Conservation (phyloP, 768 basidiomycete genomes). For the Daedaleopsis nitida region DNA sequence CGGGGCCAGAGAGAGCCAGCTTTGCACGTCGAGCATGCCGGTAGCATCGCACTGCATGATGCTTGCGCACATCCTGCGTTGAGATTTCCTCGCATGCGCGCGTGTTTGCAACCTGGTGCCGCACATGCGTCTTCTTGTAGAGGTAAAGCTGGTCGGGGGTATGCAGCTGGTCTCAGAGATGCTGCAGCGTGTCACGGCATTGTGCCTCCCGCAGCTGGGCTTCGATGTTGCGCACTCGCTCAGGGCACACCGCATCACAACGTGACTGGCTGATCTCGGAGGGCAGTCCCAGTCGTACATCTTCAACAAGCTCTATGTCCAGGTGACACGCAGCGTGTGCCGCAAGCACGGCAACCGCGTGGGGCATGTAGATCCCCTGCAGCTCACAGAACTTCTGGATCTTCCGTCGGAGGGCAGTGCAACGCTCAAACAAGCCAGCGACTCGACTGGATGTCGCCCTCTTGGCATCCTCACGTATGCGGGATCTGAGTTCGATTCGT, state of each 20-base stretch:
- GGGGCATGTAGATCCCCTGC: conserved; percentile 24
- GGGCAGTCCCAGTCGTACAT: conserved; percentile 22
- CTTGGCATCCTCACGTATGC: background rate
- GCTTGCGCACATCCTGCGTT: background rate
- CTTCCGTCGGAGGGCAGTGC: conserved; percentile 8
- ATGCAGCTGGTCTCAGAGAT: conserved; percentile 20
- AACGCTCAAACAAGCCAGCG: background rate
- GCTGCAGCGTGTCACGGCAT: conserved; percentile 15
- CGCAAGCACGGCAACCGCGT: conserved; percentile 2
- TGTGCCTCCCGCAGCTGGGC: conserved; percentile 18
- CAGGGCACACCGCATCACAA: conserved; percentile 5
- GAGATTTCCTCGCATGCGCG: background rate
- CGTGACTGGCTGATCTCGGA: conserved; percentile 15
- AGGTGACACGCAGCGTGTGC: background rate
- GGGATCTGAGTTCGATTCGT: too few species aligned
- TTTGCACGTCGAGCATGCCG: background rate
- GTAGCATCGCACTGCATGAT: background rate
- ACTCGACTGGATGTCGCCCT: background rate
- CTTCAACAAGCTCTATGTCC: conserved; percentile 14
- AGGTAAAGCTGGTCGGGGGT: conserved; percentile 15
- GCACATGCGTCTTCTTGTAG: conserved; percentile 14
- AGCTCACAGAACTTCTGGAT: conserved; percentile 9
- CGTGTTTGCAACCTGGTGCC: conserved; percentile 16
- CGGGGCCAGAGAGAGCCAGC: background rate
- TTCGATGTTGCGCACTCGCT: conserved; percentile 6